Conservation (phyloP, 1,284 basidiomycete species). For the Singerocomus inundabilis region DNA sequence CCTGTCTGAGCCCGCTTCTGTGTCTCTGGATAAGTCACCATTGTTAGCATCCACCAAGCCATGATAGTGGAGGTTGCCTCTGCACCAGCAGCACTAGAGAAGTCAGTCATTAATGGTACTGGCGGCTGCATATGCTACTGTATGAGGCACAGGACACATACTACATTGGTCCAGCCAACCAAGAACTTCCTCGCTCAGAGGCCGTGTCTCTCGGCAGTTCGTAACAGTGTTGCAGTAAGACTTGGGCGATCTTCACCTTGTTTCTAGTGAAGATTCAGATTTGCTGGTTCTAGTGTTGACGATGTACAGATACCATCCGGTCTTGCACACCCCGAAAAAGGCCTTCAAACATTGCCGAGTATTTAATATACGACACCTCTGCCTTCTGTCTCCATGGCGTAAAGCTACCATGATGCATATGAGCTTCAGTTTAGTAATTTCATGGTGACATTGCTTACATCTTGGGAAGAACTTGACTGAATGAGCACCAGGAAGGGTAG, state of each 20-base stretch:
- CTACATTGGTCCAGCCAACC: conserved; percentile 11
- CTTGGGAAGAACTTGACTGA: conserved; percentile 10
- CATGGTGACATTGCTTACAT: not conserved
- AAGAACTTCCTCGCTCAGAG: conserved; percentile 7
- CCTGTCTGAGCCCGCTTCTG: conserved; percentile 39
- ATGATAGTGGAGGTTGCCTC: conserved; percentile 6
- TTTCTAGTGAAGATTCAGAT: conserved; percentile 2
- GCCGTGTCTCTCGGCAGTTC: conserved; percentile 6
- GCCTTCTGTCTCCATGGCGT: conserved; percentile 9
- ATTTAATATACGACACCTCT: not conserved
- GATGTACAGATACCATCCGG: conserved; percentile 1
- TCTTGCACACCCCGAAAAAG: conserved; percentile 6
- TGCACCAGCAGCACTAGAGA: conserved; percentile 5
- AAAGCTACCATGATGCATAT: not conserved
- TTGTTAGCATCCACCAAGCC: conserved; percentile 38
- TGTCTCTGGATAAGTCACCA: conserved; percentile 39
- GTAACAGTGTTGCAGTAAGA: not conserved
- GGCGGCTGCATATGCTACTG: too few species aligned
- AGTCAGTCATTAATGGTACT: not conserved
- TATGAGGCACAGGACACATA: not conserved
- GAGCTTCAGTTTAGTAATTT: not conserved
- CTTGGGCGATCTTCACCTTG: too few species aligned
- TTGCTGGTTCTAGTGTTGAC: too few species aligned
- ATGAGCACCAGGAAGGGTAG: conserved; percentile 9
- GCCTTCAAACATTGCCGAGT: conserved; percentile 2